These are phyloP conservation scores for Picochlorum sp. DNA, from an alignment of 139 green algal species.

Conservation along the genomic window DNA sequence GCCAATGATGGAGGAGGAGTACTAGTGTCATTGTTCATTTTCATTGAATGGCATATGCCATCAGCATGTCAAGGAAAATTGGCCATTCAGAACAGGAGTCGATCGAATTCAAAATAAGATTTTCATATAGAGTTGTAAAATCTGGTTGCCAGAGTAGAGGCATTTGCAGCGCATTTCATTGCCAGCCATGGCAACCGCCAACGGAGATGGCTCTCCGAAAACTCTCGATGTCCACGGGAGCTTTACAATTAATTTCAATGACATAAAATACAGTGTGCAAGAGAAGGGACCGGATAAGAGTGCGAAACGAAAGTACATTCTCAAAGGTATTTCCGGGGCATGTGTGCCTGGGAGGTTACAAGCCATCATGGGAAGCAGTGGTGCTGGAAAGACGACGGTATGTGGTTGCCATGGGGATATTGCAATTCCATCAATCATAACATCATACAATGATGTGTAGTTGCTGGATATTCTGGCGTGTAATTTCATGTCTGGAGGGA, in stretches of 20 bases:
- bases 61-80: too few species aligned
- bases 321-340: slow-evolving; percentile 30
- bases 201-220: too few species aligned
- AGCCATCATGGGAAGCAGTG: slow-evolving; percentile 53
- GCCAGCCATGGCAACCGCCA: too few species aligned
- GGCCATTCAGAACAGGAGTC: too few species aligned
- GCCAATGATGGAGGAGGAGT: background rate
- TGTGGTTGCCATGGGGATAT: background rate
- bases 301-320: slow-evolving; percentile 20
- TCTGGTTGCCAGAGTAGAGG: too few species aligned
- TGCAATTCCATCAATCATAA: too few species aligned
- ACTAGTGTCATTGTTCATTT: too few species aligned
- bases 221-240: too few species aligned
- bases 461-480: slow-evolving; percentile 59
- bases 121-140: too few species aligned
- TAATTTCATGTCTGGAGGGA: slow-evolving; percentile 15
- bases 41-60: too few species aligned
- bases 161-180: too few species aligned
- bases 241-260: background rate
- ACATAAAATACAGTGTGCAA: background rate
- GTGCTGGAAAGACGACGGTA: slow-evolving; percentile 65
- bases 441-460: background rate
- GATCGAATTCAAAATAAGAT: too few species aligned
- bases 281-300: background rate
- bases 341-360: slow-evolving; percentile 29